phyloP scores from a whole-genome alignment of 2,329 filamentous ascomycete species.

The Plectosphaerella plurivora region DNA sequence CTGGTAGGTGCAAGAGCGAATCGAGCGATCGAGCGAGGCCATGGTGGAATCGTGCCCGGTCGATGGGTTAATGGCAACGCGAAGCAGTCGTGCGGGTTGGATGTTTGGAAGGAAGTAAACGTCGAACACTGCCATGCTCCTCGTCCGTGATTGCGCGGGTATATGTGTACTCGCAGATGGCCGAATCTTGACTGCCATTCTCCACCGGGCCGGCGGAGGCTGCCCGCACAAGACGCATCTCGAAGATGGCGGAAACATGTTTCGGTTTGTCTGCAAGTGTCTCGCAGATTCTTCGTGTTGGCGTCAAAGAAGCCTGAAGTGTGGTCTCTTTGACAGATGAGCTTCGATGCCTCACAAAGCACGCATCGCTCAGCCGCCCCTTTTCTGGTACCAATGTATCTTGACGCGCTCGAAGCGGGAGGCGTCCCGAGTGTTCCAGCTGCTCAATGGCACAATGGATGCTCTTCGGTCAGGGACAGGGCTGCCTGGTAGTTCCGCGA shows the following conservation, averaged over 20 bases:
- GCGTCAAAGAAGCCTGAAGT: background rate
- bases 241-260: background rate
- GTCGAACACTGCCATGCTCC: background rate
- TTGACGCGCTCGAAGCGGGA: background rate
- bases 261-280: background rate
- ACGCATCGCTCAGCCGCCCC: background rate
- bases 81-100: too few species aligned
- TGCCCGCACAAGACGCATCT: background rate
- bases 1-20: conserved; percentile 5
- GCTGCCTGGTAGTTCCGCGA: background rate
- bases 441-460: background rate
- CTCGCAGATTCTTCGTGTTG: background rate
- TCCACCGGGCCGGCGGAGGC: background rate
- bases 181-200: background rate
- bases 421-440: background rate
- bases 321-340: background rate
- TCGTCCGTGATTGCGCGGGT: background rate
- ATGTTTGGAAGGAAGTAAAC: background rate
- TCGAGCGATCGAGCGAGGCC: conserved; percentile 1
- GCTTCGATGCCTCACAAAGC: background rate
- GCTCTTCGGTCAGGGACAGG: background rate
- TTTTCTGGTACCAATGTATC: background rate
- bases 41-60: too few species aligned
- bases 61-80: too few species aligned
- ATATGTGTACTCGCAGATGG: background rate